Percentiles rank a stretch among this genome's conserved stretches.
Conservation (phyloP, 164 flowering plant species). For the Liquidambar formosana region DNA sequence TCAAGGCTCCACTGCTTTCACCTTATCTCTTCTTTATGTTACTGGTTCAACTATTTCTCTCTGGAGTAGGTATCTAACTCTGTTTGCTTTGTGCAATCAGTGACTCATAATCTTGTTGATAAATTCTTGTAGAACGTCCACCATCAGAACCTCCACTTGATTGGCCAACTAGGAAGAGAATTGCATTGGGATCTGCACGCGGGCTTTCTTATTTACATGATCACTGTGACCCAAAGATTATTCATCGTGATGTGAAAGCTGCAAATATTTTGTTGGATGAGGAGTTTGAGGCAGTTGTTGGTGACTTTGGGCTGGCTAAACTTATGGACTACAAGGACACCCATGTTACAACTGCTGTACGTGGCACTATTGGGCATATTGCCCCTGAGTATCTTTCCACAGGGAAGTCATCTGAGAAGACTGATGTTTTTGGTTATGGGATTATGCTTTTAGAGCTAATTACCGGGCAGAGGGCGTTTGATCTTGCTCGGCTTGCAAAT, state of each 20-base stretch:
- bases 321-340: constrained; percentile 74
- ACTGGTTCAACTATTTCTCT: too few relatives aligned
- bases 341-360: constrained; percentile 66
- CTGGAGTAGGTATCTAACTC: too few relatives aligned
- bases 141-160: constrained; percentile 47
- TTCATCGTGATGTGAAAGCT: constrained; percentile 68
- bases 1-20: too few relatives aligned
- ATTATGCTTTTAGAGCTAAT: constrained; percentile 68
- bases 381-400: constrained; percentile 67
- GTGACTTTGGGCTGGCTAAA: constrained; percentile 66
- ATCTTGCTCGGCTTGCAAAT: constrained; percentile 67
- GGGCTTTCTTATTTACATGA: constrained; percentile 66
- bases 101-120: constrained; percentile 2
- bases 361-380: constrained; percentile 67
- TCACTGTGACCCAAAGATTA: constrained; percentile 63
- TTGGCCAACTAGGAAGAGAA: constrained; percentile 49
- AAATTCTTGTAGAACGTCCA: constrained; percentile 37
- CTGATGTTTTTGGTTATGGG: constrained; percentile 66
- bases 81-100: background rate
- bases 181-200: constrained; percentile 63
- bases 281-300: constrained; percentile 68
- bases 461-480: constrained; percentile 69
- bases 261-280: constrained; percentile 64
- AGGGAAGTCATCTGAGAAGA: constrained; percentile 63
- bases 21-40: too few relatives aligned